phyloP scores from a whole-genome alignment of 1,284 basidiomycete species.

The Ceratobasidium sp. region DNA sequence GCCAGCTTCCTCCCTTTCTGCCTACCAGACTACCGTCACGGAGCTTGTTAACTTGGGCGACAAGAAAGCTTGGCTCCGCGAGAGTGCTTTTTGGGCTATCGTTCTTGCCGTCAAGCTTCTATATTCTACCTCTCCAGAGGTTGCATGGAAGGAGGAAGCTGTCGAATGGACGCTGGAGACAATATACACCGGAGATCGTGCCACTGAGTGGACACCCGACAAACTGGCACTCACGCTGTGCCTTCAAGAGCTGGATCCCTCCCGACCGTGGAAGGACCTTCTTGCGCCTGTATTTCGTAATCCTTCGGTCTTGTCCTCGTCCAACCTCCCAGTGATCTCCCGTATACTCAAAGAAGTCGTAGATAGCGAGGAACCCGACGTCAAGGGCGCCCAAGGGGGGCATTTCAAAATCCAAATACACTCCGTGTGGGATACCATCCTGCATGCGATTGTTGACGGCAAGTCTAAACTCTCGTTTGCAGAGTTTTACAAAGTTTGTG shows the following conservation, averaged over 20 bases:
- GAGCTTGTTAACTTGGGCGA: constrained; percentile 79
- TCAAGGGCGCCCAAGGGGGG: constrained; percentile 65
- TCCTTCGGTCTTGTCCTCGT: constrained; percentile 71
- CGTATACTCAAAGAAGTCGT: constrained; percentile 84
- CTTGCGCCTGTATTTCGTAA: constrained; percentile 84
- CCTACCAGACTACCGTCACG: constrained; percentile 73
- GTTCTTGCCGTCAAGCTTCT: constrained; percentile 73
- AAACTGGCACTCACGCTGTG: constrained; percentile 85
- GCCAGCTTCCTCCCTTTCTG: constrained; percentile 67
- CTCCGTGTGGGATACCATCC: constrained; percentile 88
- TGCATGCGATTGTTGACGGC: constrained; percentile 68
- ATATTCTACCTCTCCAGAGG: constrained; percentile 62
- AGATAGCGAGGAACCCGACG: constrained; percentile 62
- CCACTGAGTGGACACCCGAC: constrained; percentile 81
- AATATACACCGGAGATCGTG: constrained; percentile 67
- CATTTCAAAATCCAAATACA: constrained; percentile 93
- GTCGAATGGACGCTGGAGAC: constrained; percentile 65
- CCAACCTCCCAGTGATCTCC: constrained; percentile 81
- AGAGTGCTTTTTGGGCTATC: constrained; percentile 91
- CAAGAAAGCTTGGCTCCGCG: constrained; percentile 91
- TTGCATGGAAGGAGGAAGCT: constrained; percentile 80
- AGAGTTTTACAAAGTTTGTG: constrained; percentile 90
- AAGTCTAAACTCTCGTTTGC: constrained; percentile 75
- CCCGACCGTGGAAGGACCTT: constrained; percentile 76
- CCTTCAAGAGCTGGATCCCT: constrained; percentile 70